Evolutionary conservation across 768 basidiomycete species (phyloP).

Genomic region (Leccinum broughii): DNA sequence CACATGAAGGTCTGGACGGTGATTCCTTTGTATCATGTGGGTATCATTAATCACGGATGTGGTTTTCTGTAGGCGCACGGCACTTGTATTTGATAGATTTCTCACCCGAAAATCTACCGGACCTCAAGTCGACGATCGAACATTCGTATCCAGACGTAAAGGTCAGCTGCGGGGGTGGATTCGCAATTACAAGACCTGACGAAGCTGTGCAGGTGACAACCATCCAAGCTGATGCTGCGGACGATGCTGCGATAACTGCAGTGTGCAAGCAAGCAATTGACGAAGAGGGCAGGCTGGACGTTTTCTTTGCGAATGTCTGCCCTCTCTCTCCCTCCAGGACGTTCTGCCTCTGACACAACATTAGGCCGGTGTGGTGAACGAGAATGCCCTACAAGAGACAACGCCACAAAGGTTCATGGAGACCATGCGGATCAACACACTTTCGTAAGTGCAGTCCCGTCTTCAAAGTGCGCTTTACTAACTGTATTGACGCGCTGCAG

Average conservation of each 20-base stretch:
- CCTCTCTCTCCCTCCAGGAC: neutral
- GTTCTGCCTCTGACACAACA: slow-evolving; percentile 4
- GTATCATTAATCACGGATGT: slow-evolving; percentile 6
- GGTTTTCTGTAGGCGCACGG: slow-evolving; percentile 54
- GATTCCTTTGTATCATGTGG: slow-evolving; percentile 1
- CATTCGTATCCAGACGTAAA: slow-evolving; percentile 74
- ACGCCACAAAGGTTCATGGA: slow-evolving; percentile 71
- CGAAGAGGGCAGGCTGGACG: slow-evolving; percentile 86
- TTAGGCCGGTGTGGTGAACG: slow-evolving; percentile 67
- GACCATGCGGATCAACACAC: slow-evolving; percentile 71
- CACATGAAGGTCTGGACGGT: slow-evolving; percentile 65
- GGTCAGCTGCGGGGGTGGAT: slow-evolving; percentile 38
- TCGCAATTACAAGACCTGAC: slow-evolving; percentile 13
- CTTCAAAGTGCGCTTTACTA: slow-evolving; percentile 5
- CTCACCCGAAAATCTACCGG: slow-evolving; percentile 62
- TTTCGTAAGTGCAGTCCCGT: slow-evolving; percentile 45
- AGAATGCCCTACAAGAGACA: slow-evolving; percentile 48
- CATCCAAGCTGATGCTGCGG: slow-evolving; percentile 80
- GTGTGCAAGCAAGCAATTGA: slow-evolving; percentile 71
- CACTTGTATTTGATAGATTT: slow-evolving; percentile 80
- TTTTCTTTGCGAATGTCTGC: slow-evolving; percentile 92
- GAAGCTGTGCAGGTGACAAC: slow-evolving; percentile 66
- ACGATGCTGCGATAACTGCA: slow-evolving; percentile 63
- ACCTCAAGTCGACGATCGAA: slow-evolving; percentile 68
- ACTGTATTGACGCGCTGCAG: slow-evolving; percentile 39